Conservation (phyloP, 2,329 filamentous ascomycete species). For the Pleoardoris graminearum region DNA sequence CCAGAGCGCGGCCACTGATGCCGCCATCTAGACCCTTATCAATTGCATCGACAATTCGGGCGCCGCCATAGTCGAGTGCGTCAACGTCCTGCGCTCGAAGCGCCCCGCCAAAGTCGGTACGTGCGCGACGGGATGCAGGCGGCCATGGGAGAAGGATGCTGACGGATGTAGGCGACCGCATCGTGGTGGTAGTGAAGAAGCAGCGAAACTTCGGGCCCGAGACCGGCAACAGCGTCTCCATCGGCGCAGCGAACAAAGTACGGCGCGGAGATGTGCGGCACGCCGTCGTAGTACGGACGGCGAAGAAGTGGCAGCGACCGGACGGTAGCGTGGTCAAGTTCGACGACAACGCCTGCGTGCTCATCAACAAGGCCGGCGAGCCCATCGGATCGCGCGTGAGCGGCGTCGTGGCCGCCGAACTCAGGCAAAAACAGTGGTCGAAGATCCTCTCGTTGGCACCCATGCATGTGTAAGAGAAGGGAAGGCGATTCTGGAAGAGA, state of each 20-base stretch:
- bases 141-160: constrained; percentile 6
- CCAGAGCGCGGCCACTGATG: constrained; percentile 58
- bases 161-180: constrained; percentile 74
- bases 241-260: constrained; percentile 84
- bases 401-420: constrained; percentile 85
- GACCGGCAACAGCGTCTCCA: constrained; percentile 70
- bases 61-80: constrained; percentile 95
- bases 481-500: not conserved
- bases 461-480: constrained; percentile 64
- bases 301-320: constrained; percentile 80
- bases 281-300: constrained; percentile 90
- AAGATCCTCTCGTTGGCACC: constrained; percentile 97
- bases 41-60: constrained; percentile 99
- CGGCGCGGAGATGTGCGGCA: constrained; percentile 95
- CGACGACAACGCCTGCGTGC: constrained; percentile 96
- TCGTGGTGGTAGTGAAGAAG: constrained; percentile 97
- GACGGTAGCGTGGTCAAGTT: constrained; percentile 92
- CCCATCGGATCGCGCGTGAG: constrained; percentile 78
- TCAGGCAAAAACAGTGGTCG: constrained; percentile 93
- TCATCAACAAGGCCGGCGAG: constrained; percentile 96
- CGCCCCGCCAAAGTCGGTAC: constrained; percentile 84
- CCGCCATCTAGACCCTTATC: constrained; percentile 73
- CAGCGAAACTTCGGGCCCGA: constrained; percentile 78
- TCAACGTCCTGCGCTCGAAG: constrained; percentile 90
- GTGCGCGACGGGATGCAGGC: constrained; percentile 28